A percentile compares a stretch with the other conserved stretches of the same genome.
These are phyloP conservation scores for Sporisorium exsertum DNA, from an alignment of 1,284 basidiomycete species.

Conservation along the genomic window DNA sequence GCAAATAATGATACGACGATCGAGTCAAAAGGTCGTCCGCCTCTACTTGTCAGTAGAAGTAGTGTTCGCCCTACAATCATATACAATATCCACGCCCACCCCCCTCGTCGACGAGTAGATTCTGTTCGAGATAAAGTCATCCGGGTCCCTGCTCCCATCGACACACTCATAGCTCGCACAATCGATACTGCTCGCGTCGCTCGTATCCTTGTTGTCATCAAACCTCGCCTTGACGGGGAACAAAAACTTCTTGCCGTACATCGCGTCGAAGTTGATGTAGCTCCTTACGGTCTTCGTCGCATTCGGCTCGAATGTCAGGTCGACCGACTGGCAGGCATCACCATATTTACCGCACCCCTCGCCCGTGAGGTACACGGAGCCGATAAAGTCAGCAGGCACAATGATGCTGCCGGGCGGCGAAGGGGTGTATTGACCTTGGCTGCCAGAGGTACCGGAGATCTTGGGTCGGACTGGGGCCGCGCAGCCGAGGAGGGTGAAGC, in stretches of 20 bases:
- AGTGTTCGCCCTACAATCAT: constrained; percentile 34
- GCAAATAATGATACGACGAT: no score
- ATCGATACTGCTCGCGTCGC: constrained; percentile 17
- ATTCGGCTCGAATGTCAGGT: constrained; percentile 36
- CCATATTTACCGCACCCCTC: constrained; percentile 38
- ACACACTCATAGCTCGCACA: constrained; percentile 22
- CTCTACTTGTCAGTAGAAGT: constrained; percentile 21
- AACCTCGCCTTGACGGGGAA: constrained; percentile 41
- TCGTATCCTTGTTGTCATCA: constrained; percentile 24
- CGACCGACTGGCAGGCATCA: constrained; percentile 31
- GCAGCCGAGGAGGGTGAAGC: constrained; percentile 30
- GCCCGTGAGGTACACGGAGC: constrained; percentile 38
- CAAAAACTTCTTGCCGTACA: constrained; percentile 33
- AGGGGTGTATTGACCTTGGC: constrained; percentile 17
- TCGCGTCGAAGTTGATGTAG: constrained; percentile 38
- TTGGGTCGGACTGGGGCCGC: constrained; percentile 26
- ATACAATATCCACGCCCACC: constrained; percentile 32
- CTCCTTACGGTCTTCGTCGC: constrained; percentile 28
- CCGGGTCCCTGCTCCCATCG: constrained; percentile 35
- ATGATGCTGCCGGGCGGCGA: constrained; percentile 25
- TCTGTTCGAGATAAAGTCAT: constrained; percentile 34
- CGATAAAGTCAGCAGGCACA: constrained; percentile 39
- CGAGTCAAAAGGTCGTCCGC: neutral
- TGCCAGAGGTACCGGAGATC: constrained; percentile 34
- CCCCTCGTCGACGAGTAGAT: constrained; percentile 33